Conservation (phyloP, 1,284 basidiomycete genomes). For the Ceratobasidium sp. region DNA sequence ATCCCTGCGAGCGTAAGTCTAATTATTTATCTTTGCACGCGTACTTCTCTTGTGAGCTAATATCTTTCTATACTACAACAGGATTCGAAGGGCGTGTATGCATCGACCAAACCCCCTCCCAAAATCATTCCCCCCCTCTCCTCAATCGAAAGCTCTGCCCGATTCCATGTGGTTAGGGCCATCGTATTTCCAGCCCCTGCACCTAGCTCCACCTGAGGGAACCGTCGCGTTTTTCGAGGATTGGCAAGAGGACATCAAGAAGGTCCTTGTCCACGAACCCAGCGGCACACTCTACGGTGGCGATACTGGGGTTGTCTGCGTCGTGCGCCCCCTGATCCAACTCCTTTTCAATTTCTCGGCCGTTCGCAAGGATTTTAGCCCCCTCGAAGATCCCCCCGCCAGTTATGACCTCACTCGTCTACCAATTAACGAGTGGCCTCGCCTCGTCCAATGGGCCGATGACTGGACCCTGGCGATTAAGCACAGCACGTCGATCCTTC, state of each 20-base stretch:
- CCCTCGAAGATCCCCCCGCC: slow-evolving; percentile 3
- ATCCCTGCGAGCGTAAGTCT: neutral
- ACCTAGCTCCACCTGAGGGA: neutral
- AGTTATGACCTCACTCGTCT: neutral
- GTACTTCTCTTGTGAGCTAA: neutral
- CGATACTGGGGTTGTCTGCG: neutral
- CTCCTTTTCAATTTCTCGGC: neutral
- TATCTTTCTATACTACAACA: neutral
- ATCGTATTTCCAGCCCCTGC: neutral
- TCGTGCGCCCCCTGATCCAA: neutral
- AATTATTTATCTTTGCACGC: neutral
- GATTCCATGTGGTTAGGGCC: neutral
- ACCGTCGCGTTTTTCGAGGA: neutral
- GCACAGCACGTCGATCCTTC: neutral
- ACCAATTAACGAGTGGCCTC: neutral
- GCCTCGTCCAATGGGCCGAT: neutral
- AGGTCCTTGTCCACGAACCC: neutral
- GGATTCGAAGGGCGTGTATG: slow-evolving; percentile 5
- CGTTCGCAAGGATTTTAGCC: neutral
- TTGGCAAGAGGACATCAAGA: neutral
- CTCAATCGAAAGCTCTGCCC: neutral
- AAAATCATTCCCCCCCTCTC: neutral
- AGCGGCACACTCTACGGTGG: slow-evolving; percentile 5
- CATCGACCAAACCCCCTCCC: neutral
- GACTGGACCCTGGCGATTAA: neutral